Evolutionary conservation across 2,329 filamentous ascomycete species (phyloP).

Genomic region (Dothistroma septosporum): DNA sequence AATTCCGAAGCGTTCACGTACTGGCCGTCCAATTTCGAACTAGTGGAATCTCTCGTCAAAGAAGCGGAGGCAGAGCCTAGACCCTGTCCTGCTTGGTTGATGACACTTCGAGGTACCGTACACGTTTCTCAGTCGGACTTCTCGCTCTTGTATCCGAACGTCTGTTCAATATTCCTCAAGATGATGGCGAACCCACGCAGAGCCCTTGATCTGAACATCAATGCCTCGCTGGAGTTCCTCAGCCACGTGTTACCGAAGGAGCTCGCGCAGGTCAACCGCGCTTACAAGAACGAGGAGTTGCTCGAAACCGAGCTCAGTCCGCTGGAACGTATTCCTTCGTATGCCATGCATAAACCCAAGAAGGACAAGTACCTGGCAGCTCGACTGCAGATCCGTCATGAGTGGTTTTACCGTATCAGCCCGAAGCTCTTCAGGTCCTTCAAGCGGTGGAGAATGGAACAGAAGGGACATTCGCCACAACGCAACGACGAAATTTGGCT

Average conservation of each 20-base stretch:
- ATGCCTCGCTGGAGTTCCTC: conserved; percentile 60
- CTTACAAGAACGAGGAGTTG: conserved; percentile 52
- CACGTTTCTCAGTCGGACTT: conserved; percentile 66
- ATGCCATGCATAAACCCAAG: conserved; percentile 49
- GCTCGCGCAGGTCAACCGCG: conserved; percentile 47
- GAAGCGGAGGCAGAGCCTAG: conserved; percentile 48
- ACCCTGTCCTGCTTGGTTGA: conserved; percentile 41
- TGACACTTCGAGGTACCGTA: conserved; percentile 55
- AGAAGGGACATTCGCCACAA: conserved; percentile 36
- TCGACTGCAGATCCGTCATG: conserved; percentile 55
- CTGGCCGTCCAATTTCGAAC: conserved; percentile 61
- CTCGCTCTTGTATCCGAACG: conserved; percentile 57
- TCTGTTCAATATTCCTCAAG: conserved; percentile 58
- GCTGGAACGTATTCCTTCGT: conserved; percentile 48
- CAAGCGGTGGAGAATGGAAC: conserved; percentile 35
- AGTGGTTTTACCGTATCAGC: conserved; percentile 50
- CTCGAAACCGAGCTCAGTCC: conserved; percentile 34
- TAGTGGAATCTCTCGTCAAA: conserved; percentile 53
- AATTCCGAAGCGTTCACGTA: conserved; percentile 68
- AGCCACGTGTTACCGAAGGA: conserved; percentile 49
- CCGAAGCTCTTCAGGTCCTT: conserved; percentile 43
- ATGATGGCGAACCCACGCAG: conserved; percentile 60
- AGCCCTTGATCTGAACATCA: conserved; percentile 61
- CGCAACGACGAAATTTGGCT: conserved; percentile 52
- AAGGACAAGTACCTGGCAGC: conserved; percentile 55